Conservation (phyloP, 371 early-diverging fungal genomes). For the Cladochytrium tenue region DNA sequence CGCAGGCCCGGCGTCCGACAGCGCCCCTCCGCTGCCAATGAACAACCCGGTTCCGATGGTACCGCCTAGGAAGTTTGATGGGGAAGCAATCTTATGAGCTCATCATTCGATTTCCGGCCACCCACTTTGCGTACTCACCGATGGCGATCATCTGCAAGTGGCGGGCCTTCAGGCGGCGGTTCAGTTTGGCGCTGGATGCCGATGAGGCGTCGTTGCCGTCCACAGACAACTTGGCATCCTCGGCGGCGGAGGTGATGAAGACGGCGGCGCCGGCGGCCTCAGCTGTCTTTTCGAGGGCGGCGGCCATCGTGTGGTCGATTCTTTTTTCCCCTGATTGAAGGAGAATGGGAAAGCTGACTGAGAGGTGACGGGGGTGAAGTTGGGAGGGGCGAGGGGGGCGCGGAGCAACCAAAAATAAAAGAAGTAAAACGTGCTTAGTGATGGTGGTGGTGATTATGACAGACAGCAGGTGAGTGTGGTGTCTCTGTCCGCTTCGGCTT, state of each 20-base stretch:
- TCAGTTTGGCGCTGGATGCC: conserved; percentile 8
- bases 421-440: too few species aligned
- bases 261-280: too few species aligned
- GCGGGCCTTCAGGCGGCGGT: conserved; percentile 6
- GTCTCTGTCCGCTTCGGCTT: too few species aligned
- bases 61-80: too few species aligned
- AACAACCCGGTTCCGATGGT: not conserved
- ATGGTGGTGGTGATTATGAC: too few species aligned
- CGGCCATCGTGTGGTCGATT: not conserved
- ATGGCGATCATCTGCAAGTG: conserved; percentile 5
- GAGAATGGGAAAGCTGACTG: not conserved
- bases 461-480: too few species aligned
- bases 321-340: not conserved
- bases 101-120: too few species aligned
- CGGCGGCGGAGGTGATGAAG: not conserved
- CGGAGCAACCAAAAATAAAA: not conserved
- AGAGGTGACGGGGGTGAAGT: not conserved
- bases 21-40: conserved; percentile 21
- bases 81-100: too few species aligned
- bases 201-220: too few species aligned
- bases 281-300: conserved; percentile 1
- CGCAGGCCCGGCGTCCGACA: conserved; percentile 69
- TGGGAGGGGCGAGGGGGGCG: not conserved
- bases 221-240: not conserved
- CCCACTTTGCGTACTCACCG: too few species aligned